Evolutionary conservation across 352 stramenopile species (phyloP), one percentile per base, ranked within the genome.

Genomic region (Albugo candida): DNA sequence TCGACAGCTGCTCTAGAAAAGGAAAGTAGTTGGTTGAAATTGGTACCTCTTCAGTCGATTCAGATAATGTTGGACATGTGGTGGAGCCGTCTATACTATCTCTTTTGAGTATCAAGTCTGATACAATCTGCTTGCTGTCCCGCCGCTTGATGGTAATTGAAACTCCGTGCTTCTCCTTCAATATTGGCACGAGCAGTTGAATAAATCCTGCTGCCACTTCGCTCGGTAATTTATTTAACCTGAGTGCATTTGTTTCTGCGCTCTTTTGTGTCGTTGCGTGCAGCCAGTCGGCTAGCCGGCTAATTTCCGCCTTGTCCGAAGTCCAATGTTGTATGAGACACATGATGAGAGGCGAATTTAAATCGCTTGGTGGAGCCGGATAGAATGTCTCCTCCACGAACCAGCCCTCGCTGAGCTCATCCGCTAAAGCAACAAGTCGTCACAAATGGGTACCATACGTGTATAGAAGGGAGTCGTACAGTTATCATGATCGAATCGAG

Each of bases 321-420:
- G 56, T 81, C 70, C 70, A 83, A 52, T 83, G 60, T 41, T 77
- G 55, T 49, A 83, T 49, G 34, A 83, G 53, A 50, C 66, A 70
- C 44, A 61, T 62, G 48, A 83, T 83, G 3, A 81, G 44, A 36
- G 70, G 70, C 24, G 70, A 83, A 44, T 79, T 76, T 19, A 83
- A 35, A 43, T 83, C 70, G 2, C 67, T 69, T 2, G 70, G 70
- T 42, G 66, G 68, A 27, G 70, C 67, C 21, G 67, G 64, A 50
- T 72, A 80, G 14, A 63, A 61, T 13, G 58, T 64, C 6, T 50
- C 67, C 48, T 79, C 68, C 41, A 79, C 61, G 17, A 69, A 54
- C 68, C 68, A 81, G 21, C 65, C 59, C 20, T 65, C 58, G 13
- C 65, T 48, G 16, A 63, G 57, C 6, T 50, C 48, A 39, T 54